Base-by-base conservation (phyloP, 2,329 filamentous ascomycete genomes). In the Ilyonectria robusta region DNA sequence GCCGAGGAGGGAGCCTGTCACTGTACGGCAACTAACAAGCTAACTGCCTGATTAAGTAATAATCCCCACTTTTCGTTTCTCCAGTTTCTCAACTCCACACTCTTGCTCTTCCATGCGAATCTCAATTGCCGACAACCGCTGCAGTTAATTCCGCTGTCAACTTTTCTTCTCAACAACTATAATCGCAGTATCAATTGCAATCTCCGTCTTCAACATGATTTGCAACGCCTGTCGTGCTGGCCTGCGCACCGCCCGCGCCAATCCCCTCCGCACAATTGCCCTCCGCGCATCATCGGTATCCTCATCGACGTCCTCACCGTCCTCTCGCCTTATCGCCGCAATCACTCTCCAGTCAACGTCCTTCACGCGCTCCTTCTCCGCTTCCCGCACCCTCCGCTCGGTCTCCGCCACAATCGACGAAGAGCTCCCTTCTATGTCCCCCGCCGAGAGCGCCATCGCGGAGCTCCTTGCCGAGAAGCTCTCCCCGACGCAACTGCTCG, bases 391-490 rank as follows among this genome's bases (percentile, higher is more conserved):
- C 48, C 48, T 48, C 42, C 37, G 8, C 23, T 51, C 53, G 62
- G 46, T 50, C 54, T 9, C 59, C 57, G 40, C 65, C 15, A 59
- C 69, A 8, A 60, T 67, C 23, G 66, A 69, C 26, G 63, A 68
- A 13, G 67, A 75, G 33, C 54, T 76, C 9, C 68, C 78, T 19
- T 72, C 78, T 72, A 80, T 82, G 79, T 75, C 77, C n/a, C 83
- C 84, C 2, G 86, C 87, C 77, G 90, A 92, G 76, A 82, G 84
- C 33, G 82, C 84, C 66, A 87, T 92, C 73, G 91, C 88, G 82
- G 84, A 87, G 65, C 81, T 84, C 56, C 81, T 90, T 59, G 70
- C 79, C 19, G 79, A 80, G 7, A 86, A 86, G 74, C 87, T 89
- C 62, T 70, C 78, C 2, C 87, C 88, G 0, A 84, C 84, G 0